phyloP scores from a whole-genome alignment of 2,329 filamentous ascomycete genomes.

The Conoideocrella luteorostrata region DNA sequence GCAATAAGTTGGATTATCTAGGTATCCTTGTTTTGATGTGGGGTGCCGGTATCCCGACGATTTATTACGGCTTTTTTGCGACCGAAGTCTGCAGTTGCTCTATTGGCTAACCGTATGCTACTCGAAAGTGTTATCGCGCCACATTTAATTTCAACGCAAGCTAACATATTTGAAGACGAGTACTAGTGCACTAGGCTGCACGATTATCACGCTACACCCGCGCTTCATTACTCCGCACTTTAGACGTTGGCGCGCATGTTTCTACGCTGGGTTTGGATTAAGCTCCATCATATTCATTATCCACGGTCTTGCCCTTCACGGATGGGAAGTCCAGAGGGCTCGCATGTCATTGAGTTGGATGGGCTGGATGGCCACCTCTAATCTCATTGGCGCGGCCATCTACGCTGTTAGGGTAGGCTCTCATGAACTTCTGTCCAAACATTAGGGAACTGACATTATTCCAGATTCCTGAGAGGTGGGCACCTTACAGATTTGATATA shows the following conservation, averaged over 20 bases:
- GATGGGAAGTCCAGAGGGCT: constrained; percentile 12
- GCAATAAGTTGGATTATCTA: constrained; percentile 12
- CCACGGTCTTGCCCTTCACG: constrained; percentile 4
- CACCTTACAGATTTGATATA: constrained; percentile 9
- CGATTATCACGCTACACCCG: constrained; percentile 10
- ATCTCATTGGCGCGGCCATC: constrained; percentile 9
- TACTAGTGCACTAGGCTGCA: constrained; percentile 9
- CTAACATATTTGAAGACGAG: constrained; percentile 3
- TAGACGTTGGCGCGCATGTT: constrained; percentile 9
- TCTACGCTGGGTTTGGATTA: constrained; percentile 13
- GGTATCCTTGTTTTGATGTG: constrained; percentile 14
- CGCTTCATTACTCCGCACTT: constrained; percentile 10
- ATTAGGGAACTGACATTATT: neutral
- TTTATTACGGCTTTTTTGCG: constrained; percentile 15
- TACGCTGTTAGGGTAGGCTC: constrained; percentile 10
- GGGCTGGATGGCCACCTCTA: constrained; percentile 11
- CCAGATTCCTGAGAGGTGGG: constrained; percentile 11
- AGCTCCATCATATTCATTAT: constrained; percentile 13
- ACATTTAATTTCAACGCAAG: no score
- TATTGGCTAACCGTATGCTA: constrained; percentile 13
- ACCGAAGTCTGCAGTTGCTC: constrained; percentile 6
- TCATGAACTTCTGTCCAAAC: neutral
- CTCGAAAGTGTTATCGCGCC: neutral
- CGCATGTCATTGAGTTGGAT: constrained; percentile 12
- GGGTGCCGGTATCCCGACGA: constrained; percentile 11